Base-by-base conservation (phyloP, 1,139 yeast genomes). In the Diutina scorzettiae region DNA sequence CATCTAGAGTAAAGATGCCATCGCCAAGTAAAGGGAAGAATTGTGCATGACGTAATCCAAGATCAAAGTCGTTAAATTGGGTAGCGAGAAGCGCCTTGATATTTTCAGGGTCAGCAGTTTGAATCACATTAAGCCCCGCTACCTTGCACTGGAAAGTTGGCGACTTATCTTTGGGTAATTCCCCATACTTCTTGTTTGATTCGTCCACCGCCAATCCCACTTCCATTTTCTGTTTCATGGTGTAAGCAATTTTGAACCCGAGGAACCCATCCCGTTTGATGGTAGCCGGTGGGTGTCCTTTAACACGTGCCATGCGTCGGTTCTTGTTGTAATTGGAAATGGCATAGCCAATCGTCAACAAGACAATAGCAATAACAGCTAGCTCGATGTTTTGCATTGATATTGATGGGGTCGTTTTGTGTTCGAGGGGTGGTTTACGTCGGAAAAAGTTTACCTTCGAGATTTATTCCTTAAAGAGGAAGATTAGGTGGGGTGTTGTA, bases 1-100 rank as follows among this genome's bases (percentile, higher is more conserved):
- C 41, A 14, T 39, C 41, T 4, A 39, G 14, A 1, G 79, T 73
- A 57, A 75, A 75, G 45, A 75, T 74, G 2, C 81, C 81, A 44
- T 71, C 72, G 5, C 81, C 81, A 40, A 75, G 58, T 21, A 72
- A 54, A 4, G 75, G 72, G 34, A 47, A 47, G 51, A 73, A 63
- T 34, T 58, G 62, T 4, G 51, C 51, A 52, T 69, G 69, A 49
- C 81, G 68, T 9, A 55, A 52, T 3, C 81, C 81, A 40, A 76
- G 63, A 14, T 64, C 64, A 54, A 70, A 56, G 43, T 54, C 58
- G 29, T 52, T 51, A 46, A 56, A 56, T 23, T 55, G 56, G n/a
- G 57, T 54, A 11, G 59, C 59, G 52, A 56, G 54, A 4, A 55
- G 31, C 5, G 59, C 57, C 44, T 48, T 48, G 49, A 66, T 56